Percentiles rank a stretch among this genome's conserved stretches.
Evolutionary conservation across 192 early-diverging fungal genomes (phyloP).

Genomic region (Diversispora epigaea): DNA sequence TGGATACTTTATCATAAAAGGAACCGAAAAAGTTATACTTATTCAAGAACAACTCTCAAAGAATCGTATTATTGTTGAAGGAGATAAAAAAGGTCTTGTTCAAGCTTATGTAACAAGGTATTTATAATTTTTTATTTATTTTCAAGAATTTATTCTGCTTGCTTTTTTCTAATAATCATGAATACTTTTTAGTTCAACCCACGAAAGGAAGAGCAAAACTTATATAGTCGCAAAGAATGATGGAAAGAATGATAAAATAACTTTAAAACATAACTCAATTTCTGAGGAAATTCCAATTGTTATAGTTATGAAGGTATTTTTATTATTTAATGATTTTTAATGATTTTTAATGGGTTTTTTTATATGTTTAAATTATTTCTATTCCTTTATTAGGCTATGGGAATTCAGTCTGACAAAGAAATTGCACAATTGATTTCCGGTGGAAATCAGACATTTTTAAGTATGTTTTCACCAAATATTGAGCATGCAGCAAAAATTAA

Average conservation of each 20-base stretch:
- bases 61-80: slow-evolving; percentile 95
- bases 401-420: slow-evolving; percentile 92
- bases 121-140: background rate
- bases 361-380: slow-evolving; percentile 5
- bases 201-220: slow-evolving; percentile 93
- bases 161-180: background rate
- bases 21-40: slow-evolving; percentile 95
- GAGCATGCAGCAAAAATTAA: slow-evolving; percentile 76
- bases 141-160: background rate
- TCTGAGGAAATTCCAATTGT: slow-evolving; percentile 84
- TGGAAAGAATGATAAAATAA: slow-evolving; percentile 63
- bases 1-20: slow-evolving; percentile 96
- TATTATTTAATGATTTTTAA: background rate
- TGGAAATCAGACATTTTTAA: slow-evolving; percentile 75
- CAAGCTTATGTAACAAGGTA: slow-evolving; percentile 81
- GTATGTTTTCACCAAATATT: slow-evolving; percentile 80
- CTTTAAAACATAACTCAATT: slow-evolving; percentile 90
- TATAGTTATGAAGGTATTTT: slow-evolving; percentile 72
- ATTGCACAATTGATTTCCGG: slow-evolving; percentile 92
- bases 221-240: slow-evolving; percentile 66
- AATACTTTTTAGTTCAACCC: slow-evolving; percentile 67
- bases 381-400: slow-evolving; percentile 65
- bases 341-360: background rate
- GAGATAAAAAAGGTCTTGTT: slow-evolving; percentile 77
- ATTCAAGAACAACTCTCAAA: slow-evolving; percentile 99